A percentile compares a stretch with the other conserved stretches of the same genome.
phyloP scores from a whole-genome alignment of 164 flowering plant species.

The Chloranthus sessilifolius region DNA sequence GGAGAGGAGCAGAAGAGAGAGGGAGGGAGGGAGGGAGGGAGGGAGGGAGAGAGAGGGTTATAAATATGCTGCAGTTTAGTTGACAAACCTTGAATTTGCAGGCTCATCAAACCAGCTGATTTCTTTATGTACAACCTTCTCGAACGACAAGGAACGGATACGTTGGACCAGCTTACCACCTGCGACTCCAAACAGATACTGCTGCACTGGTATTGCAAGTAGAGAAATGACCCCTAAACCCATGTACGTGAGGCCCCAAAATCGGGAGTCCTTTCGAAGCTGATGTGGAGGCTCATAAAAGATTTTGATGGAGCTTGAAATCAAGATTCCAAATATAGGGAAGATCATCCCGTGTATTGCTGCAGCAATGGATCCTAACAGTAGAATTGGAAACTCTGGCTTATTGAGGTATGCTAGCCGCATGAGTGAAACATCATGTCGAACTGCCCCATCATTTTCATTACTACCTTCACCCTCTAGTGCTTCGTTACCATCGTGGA shows the following conservation, averaged over 20 bases:
- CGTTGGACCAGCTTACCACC: slow-evolving; percentile 54
- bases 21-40: background rate
- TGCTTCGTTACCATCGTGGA: slow-evolving; percentile 18
- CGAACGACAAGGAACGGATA: slow-evolving; percentile 50
- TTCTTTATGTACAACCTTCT: slow-evolving; percentile 56
- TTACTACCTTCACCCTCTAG: background rate
- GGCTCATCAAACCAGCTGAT: slow-evolving; percentile 75
- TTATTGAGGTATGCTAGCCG: slow-evolving; percentile 48
- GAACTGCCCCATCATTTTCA: background rate
- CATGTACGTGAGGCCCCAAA: slow-evolving; percentile 44
- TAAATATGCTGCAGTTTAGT: background rate
- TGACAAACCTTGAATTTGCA: slow-evolving; percentile 50
- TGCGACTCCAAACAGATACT: slow-evolving; percentile 56
- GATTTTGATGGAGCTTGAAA: slow-evolving; percentile 39
- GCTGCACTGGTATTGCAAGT: slow-evolving; percentile 32
- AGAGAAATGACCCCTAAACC: slow-evolving; percentile 24
- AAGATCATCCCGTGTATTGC: slow-evolving; percentile 35
- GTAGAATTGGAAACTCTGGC: slow-evolving; percentile 46
- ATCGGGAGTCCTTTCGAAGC: slow-evolving; percentile 33
- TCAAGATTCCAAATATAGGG: slow-evolving; percentile 49
- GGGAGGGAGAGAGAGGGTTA: background rate
- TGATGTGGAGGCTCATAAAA: slow-evolving; percentile 40
- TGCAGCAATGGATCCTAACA: slow-evolving; percentile 48
- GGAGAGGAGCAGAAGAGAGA: background rate
- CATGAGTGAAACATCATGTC: slow-evolving; percentile 20